A percentile compares a stretch with the other conserved stretches of the same genome.
phyloP scores from a whole-genome alignment of 148 eudicot genomes.

The Diospyros lotus region DNA sequence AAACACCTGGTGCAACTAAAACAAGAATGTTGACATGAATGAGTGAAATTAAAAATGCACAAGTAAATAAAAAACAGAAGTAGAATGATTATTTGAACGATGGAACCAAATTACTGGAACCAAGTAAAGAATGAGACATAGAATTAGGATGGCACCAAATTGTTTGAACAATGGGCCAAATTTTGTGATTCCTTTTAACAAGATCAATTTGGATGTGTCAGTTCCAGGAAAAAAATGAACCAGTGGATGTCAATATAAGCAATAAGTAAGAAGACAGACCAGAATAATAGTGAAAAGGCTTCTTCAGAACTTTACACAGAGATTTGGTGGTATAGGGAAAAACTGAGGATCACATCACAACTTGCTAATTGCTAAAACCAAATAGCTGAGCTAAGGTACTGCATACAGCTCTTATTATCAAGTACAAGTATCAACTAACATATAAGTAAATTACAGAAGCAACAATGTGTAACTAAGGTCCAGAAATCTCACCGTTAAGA shows the following conservation, averaged over 20 bases:
- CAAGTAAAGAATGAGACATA: not conserved
- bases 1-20: too few species aligned
- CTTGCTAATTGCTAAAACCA: not conserved
- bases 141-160: not conserved
- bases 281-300: not conserved
- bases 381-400: not conserved
- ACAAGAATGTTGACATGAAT: too few species aligned
- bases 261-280: not conserved
- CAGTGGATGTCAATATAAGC: not conserved
- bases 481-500: slow-evolving; percentile 72
- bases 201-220: not conserved
- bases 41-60: too few species aligned
- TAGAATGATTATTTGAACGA: too few species aligned
- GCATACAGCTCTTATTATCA: not conserved
- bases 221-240: not conserved
- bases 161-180: not conserved
- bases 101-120: too few species aligned
- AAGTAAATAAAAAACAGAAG: too few species aligned
- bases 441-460: not conserved
- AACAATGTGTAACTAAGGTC: slow-evolving; percentile 15
- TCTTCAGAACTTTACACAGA: not conserved
- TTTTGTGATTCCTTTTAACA: not conserved
- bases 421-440: not conserved
- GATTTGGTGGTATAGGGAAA: not conserved
- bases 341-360: not conserved